Conservation (phyloP, 169 alveolate genomes). For the Babesia microti region DNA sequence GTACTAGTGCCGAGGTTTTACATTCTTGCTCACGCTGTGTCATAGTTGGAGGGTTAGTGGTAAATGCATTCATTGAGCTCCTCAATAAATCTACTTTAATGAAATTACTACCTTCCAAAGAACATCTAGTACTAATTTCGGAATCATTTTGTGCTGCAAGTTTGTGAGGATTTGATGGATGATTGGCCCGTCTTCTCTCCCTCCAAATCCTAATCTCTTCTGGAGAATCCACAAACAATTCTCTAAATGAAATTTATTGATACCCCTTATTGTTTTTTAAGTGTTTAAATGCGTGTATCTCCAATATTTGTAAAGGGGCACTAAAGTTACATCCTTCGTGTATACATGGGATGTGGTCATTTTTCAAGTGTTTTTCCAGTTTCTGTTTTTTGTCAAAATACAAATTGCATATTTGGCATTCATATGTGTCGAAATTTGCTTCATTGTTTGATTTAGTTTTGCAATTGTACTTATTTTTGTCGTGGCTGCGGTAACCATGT, state of each 20-base stretch:
- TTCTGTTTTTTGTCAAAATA: slow-evolving; percentile 17
- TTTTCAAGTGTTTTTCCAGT: slow-evolving; percentile 44
- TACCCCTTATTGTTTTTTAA: slow-evolving; percentile 47
- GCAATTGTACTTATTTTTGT: no score
- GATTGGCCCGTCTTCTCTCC: slow-evolving; percentile 7
- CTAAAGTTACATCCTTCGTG: slow-evolving; percentile 47
- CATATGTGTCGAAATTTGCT: background rate
- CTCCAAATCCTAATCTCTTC: slow-evolving; percentile 47
- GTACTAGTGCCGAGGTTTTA: no score
- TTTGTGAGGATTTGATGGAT: no score
- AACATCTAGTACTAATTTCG: no score
- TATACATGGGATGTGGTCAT: slow-evolving; percentile 47
- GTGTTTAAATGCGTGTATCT: slow-evolving; percentile 45
- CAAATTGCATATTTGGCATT: slow-evolving; percentile 41
- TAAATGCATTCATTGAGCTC: no score
- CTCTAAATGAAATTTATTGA: slow-evolving; percentile 3
- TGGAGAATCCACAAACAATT: slow-evolving; percentile 21
- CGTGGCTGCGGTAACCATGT: no score
- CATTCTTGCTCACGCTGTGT: no score
- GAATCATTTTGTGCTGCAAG: no score
- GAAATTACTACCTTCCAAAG: no score
- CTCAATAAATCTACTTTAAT: no score
- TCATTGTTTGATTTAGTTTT: no score
- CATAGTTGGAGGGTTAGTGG: no score
- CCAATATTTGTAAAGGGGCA: slow-evolving; percentile 52